phyloP scores from a whole-genome alignment of 805 yeast species.

The Tetrapisispora nanseiensis region DNA sequence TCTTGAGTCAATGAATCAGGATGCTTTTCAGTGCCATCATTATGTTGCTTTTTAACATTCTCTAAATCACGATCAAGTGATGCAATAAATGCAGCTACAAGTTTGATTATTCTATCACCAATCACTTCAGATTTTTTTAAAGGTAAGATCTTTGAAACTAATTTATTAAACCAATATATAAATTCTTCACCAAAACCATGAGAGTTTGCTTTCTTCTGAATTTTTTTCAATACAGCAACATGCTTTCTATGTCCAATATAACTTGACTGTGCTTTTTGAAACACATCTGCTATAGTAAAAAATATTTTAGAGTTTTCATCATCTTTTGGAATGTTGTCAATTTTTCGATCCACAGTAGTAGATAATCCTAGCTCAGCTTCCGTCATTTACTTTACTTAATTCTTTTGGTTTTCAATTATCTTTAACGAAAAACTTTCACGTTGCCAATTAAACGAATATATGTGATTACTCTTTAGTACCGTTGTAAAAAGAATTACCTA shows the following conservation, averaged over 20 bases:
- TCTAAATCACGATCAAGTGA: constrained; percentile 31
- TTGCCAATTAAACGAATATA: too few species aligned
- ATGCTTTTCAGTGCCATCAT: background rate
- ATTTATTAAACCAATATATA: constrained; percentile 45
- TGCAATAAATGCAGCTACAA: constrained; percentile 50
- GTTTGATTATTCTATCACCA: constrained; percentile 69
- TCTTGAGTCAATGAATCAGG: constrained; percentile 16
- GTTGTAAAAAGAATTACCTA: too few species aligned
- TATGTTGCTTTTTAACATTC: constrained; percentile 16
- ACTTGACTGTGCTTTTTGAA: constrained; percentile 70
- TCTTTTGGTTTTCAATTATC: too few species aligned
- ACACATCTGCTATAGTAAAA: constrained; percentile 50
- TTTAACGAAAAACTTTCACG: too few species aligned
- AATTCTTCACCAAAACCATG: constrained; percentile 50
- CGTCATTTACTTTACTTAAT: too few species aligned
- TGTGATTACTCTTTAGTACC: too few species aligned
- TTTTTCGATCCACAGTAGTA: background rate
- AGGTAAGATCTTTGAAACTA: constrained; percentile 56
- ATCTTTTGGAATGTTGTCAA: constrained; percentile 7
- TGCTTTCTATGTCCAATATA: constrained; percentile 72
- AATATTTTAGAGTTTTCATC: constrained; percentile 31
- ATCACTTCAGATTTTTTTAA: constrained; percentile 58
- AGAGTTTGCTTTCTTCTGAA: constrained; percentile 46
- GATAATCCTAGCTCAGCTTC: background rate
- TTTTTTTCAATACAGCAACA: constrained; percentile 48